Evolutionary conservation across 352 stramenopile genomes (phyloP), one percentile per base, ranked within the genome.

Genomic region (Phytophthora palmivora): DNA sequence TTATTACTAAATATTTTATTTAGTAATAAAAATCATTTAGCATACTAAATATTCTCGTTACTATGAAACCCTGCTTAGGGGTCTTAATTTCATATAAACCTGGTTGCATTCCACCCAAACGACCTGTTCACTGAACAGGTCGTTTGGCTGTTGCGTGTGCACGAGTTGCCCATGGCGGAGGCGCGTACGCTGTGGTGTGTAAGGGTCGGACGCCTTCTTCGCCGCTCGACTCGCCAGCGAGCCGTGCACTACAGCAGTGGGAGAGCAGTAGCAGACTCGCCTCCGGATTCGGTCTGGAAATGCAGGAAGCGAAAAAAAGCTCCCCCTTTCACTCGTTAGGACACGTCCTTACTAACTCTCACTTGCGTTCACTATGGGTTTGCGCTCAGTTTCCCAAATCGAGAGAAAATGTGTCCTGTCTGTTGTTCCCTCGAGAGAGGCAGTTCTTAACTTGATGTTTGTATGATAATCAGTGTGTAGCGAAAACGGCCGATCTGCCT

Each of bases 131-230:
- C n/a, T n/a, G n/a, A n/a, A n/a, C n/a, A n/a, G n/a, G n/a, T n/a
- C n/a, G n/a, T n/a, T n/a, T n/a, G n/a, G 57, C 73, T 78, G 51
- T 72, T 79, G 38, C 75, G 75, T 26, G 79, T 87, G 57, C 79
- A 88, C 21, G 79, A 80, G 70, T 88, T 88, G 49, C 79, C 79
- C 79, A 88, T 88, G 12, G 26, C 48, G 44, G 49, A 42, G 53
- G 54, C 38, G 36, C 11, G 46, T 22, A 18, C 19, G 50, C 42
- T 54, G 28, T 18, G 5, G 34, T 33, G 46, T 47, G 28, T 28
- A 34, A 48, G 44, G 8, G 36, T 14, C 49, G 50, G 16, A 30
- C 11, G 36, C 41, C n/a, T n/a, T n/a, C n/a, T n/a, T n/a, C n/a
- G n/a, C n/a, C 36, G 61, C 36, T 58, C 21, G 38, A 72, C 50